Evolutionary conservation across 1,284 basidiomycete species (phyloP), one percentile per base, ranked within the genome.

Genomic region (Ustilago sp.): DNA sequence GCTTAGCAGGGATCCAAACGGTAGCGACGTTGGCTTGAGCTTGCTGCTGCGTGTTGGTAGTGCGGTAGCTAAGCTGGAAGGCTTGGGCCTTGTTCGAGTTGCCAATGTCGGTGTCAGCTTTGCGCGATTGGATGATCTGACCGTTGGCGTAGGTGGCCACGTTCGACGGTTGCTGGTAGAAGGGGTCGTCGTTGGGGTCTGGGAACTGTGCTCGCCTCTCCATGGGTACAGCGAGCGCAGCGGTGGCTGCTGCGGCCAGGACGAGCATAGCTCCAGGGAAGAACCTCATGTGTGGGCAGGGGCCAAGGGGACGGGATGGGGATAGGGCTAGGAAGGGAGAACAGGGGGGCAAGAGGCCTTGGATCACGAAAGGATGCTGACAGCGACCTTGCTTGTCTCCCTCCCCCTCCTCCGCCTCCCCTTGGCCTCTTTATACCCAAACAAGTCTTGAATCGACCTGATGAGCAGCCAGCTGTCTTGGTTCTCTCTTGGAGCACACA

Each of bases 1-100:
- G 74, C 54, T 76, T 80, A 38, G 63, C 28, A 1, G 82, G 82
- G 19, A 80, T 61, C 15, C 69, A 70, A 1, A 84, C 59, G 31
- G 82, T 80, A 2, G 76, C 80, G 0, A 84, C 70, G 17, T 71
- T 77, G 28, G 59, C 35, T 13, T 61, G 34, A 0, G 77, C 51
- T 23, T 62, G 38, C 41, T 43, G 35, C 54, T 68, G 63, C 1
- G 63, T 72, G 60, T 69, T 69, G 38, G 66, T 72, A 38, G 81
- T 79, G 11, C 74, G 71, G 67, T 83, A 84, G 4, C 61, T 12
- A 13, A 84, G 51, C 61, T 84, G 82, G 58, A 61, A 81, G 19
- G 77, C 65, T 1, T n/a, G 28, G 1, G 56, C 74, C 1, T 74
- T 60, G 58, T 79, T 74, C 7, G 34, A 17, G 36, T 57, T 71